Evolutionary conservation across 106 monocot species (phyloP).

Genomic region (Dendrobium catenatum): DNA sequence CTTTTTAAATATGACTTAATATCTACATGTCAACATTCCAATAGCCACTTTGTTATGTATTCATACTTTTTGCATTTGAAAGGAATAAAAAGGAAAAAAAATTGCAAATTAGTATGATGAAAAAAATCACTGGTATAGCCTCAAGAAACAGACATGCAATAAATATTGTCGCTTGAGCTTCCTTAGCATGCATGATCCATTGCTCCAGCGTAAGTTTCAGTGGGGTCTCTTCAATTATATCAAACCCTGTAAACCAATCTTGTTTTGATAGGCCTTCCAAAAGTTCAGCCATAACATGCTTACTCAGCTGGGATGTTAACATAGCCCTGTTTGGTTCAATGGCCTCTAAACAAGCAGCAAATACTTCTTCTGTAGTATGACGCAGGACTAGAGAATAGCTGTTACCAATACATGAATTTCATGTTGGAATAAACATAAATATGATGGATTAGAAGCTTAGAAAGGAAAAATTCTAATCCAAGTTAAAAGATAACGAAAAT

Average conservation of each 20-base stretch:
- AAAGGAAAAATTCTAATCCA: background rate
- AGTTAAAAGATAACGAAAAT: background rate
- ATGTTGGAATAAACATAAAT: conserved; percentile 9
- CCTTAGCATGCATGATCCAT: conserved; percentile 67
- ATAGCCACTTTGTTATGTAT: background rate
- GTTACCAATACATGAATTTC: conserved; percentile 19
- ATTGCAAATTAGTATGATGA: background rate
- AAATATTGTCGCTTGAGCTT: conserved; percentile 62
- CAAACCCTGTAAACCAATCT: conserved; percentile 75
- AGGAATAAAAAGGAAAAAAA: background rate
- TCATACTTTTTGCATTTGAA: background rate
- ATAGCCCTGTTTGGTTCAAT: conserved; percentile 58
- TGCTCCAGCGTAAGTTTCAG: conserved; percentile 52
- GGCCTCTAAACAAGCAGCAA: conserved; percentile 74
- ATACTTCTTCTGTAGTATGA: conserved; percentile 88
- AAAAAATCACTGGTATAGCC: background rate
- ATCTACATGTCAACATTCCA: background rate
- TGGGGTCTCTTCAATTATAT: conserved; percentile 60
- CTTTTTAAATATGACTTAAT: background rate
- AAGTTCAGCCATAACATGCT: conserved; percentile 60
- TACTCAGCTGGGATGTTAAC: conserved; percentile 38
- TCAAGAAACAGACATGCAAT: conserved; percentile 67
- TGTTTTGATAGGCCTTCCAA: conserved; percentile 41
- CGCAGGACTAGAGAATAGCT: conserved; percentile 91
- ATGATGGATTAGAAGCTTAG: background rate